Base-by-base conservation (phyloP, 2,329 filamentous ascomycete genomes). In the Diaporthe citri region DNA sequence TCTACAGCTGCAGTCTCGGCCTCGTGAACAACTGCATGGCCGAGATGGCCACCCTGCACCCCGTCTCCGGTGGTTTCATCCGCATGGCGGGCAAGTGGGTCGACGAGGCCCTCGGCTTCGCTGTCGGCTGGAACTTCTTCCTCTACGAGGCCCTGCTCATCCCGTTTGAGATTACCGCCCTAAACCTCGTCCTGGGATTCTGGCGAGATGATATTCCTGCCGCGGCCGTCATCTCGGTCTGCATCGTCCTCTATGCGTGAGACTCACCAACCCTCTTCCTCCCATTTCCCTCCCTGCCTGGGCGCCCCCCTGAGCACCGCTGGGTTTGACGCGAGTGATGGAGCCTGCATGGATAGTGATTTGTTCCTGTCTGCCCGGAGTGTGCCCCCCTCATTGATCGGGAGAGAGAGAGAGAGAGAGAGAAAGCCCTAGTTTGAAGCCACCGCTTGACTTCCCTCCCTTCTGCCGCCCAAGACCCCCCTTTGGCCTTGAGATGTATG, bases 21-120 rank as follows among this genome's bases (percentile, higher is more conserved):
- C 84, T 91, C 62, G 89, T 93, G 80, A 93, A 92, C 86, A 93
- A 92, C 80, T 88, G 87, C 76, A 86, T 92, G 75, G 91, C 91
- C 12, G 91, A 93, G 81, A 93, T 93, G 91, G 88, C 85, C 41
- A 86, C 87, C 51, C 89, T 88, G 76, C 90, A 91, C 86, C 91
- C 92, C 34, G 87, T 93, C 62, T 88, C 87, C 56, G 91, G 91
- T 77, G 89, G 89, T 2, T 93, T 92, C 80, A 88, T 93, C 77
- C 90, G 91, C 75, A 86, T 93, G 79, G 90, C 90, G 6, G 90
- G 91, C 39, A 86, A 90, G 78, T 93, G 90, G 89, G 90, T 90
- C 13, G 91, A 93, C 80, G 91, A 93, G n/a, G 87, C 91, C 13
- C 84, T 90, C 28, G 91, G 91, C 46, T 92, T 93, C 79, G 87